Evolutionary conservation across 2,329 filamentous ascomycete genomes (phyloP).

Genomic region (Fusarium chuoi): DNA sequence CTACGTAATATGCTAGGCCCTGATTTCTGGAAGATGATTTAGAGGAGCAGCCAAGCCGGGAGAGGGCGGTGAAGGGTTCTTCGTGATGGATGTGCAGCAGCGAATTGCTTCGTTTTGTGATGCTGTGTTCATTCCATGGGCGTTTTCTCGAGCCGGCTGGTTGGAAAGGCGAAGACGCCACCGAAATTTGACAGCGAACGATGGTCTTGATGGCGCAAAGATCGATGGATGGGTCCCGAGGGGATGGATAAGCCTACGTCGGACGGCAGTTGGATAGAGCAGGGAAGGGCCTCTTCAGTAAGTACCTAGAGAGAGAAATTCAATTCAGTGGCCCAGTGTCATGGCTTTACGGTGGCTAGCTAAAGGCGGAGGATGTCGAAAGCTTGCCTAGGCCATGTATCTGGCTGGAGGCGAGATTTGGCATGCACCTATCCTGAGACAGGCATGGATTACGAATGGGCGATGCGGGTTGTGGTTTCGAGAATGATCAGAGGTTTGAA

Average conservation of each 20-base stretch:
- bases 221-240: neutral
- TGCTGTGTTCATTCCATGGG: constrained; percentile 9
- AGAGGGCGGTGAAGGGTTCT: neutral
- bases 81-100: neutral
- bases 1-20: neutral
- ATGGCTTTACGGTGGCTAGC: constrained; percentile 10
- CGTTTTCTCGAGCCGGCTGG: constrained; percentile 21
- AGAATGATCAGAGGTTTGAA: neutral
- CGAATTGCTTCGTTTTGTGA: neutral
- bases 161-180: constrained; percentile 3
- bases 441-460: neutral
- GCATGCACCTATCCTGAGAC: neutral
- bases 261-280: constrained; percentile 24
- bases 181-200: neutral
- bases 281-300: constrained; percentile 22
- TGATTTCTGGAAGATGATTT: neutral
- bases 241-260: neutral
- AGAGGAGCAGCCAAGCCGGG: neutral
- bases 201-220: constrained; percentile 2
- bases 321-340: constrained; percentile 5
- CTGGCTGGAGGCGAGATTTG: neutral
- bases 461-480: neutral
- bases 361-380: constrained; percentile 17
- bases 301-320: neutral
- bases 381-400: constrained; percentile 14